Base-by-base conservation (phyloP, 1,284 basidiomycete genomes). In the Amylostereum areolatum region DNA sequence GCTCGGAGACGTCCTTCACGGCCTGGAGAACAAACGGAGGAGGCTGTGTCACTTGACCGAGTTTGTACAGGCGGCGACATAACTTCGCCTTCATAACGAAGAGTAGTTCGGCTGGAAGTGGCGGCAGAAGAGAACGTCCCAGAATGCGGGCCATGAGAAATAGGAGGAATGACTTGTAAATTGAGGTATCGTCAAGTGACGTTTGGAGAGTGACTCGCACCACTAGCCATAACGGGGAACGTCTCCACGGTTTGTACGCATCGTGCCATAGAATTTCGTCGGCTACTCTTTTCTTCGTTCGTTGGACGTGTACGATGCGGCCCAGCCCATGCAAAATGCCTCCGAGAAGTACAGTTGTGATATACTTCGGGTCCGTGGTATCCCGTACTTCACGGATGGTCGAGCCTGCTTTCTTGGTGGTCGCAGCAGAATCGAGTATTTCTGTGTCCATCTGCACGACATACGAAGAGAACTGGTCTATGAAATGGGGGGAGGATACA, bases 81-180 rank as follows among this genome's bases (percentile, higher is more conserved):
- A 71, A 56, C 51, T 76, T 75, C 11, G 56, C 52, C 31, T 58
- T 57, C 56, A 70, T 66, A 35, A 27, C 33, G 33, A n/a, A n/a
- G n/a, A n/a, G n/a, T n/a, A n/a, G n/a, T n/a, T n/a, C n/a, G n/a
- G n/a, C n/a, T n/a, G n/a, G n/a, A n/a, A n/a, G n/a, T n/a, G n/a
- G n/a, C n/a, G n/a, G n/a, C n/a, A n/a, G 4, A 25, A 27, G 8
- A 28, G 5, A 43, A 6, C 6, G 6, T 1, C 55, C 41, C 3
- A 71, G 59, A 5, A 76, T 51, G 5, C 47, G 47, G 25, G 42
- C 30, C 32, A 35, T 44, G 30, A 73, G 57, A 46, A 66, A 74
- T 1, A 68, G 46, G 57, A 78, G 70, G 56, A 80, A 80, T 1
- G 43, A 25, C 51, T 80, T 80, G 62, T 79, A 80, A 24, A 28